A percentile compares a stretch with the other conserved stretches of the same genome.
These are phyloP conservation scores for Mucor saturninus DNA, from an alignment of 371 early-diverging fungal species.

Conservation along the genomic window DNA sequence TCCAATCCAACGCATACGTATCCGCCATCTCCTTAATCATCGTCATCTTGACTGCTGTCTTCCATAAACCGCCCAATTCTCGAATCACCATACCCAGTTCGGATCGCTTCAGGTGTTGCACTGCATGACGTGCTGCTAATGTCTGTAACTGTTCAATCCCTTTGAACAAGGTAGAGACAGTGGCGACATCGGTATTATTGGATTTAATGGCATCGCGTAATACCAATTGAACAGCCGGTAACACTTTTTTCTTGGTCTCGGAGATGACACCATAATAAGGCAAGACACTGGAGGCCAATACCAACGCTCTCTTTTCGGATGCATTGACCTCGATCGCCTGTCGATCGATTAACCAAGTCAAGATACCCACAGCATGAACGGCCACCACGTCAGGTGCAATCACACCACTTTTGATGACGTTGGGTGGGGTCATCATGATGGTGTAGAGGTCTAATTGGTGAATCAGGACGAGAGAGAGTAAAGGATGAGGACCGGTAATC, in stretches of 20 bases:
- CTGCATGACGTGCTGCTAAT: conserved; percentile 29
- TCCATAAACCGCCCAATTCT: conserved; percentile 65
- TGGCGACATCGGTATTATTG: conserved; percentile 48
- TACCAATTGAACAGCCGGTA: conserved; percentile 42
- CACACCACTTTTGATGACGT: conserved; percentile 36
- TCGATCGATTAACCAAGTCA: conserved; percentile 47
- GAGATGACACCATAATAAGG: conserved; percentile 48
- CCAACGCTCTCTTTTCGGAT: conserved; percentile 21
- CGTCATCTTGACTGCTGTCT: conserved; percentile 62
- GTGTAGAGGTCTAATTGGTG: conserved; percentile 57
- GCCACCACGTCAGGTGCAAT: conserved; percentile 35
- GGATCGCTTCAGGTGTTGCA: conserved; percentile 26
- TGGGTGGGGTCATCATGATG: conserved; percentile 61
- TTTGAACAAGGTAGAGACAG: conserved; percentile 49
- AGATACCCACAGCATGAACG: conserved; percentile 48
- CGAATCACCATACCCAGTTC: conserved; percentile 60
- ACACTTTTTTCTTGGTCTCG: conserved; percentile 36
- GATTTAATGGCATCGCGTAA: conserved; percentile 48
- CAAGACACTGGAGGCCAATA: conserved; percentile 39
- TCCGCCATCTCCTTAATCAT: conserved; percentile 58
- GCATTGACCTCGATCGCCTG: conserved; percentile 10
- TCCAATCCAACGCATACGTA: conserved; percentile 18
- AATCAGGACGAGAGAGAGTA: conserved; percentile 58
- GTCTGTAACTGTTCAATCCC: conserved; percentile 31
- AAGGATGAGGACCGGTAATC: conserved; percentile 69